Evolutionary conservation across 306 rosid genomes (phyloP).

Genomic region (Begonia masoniana): DNA sequence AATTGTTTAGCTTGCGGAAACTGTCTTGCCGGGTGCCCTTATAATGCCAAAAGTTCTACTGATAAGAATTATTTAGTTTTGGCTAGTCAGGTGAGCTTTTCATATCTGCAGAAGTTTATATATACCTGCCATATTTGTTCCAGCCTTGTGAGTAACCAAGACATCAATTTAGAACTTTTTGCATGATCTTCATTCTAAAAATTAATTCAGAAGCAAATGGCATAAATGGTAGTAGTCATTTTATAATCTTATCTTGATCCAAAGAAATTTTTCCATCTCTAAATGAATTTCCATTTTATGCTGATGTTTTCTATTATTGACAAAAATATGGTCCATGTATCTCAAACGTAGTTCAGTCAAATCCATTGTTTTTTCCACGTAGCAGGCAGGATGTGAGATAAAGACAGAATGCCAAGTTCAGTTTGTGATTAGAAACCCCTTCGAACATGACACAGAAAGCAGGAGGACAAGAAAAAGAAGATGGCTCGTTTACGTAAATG

Average conservation of each 20-base stretch:
- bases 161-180: too few relatives aligned
- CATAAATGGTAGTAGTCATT: too few relatives aligned
- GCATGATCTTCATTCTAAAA: too few relatives aligned
- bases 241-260: too few relatives aligned
- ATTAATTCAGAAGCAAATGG: too few relatives aligned
- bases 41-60: constrained; percentile 22
- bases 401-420: constrained; percentile 15
- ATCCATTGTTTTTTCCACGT: background rate
- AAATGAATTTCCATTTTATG: too few relatives aligned
- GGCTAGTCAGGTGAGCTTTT: constrained; percentile 18
- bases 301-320: too few relatives aligned
- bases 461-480: constrained; percentile 11
- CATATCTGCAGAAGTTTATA: background rate
- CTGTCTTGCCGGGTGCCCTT: constrained; percentile 29
- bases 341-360: background rate
- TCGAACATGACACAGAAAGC: constrained; percentile 7
- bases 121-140: background rate
- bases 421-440: constrained; percentile 12
- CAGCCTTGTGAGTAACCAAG: too few relatives aligned
- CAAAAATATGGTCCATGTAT: too few relatives aligned
- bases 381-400: constrained; percentile 19
- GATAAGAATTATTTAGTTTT: constrained; percentile 17
- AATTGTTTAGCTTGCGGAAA: constrained; percentile 22
- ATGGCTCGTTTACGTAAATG: constrained; percentile 27
- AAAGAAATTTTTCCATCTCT: too few relatives aligned